Percentiles rank a stretch among this genome's conserved stretches.
Conservation (phyloP, 148 eudicot species). For the Chenopodium quinoa region DNA sequence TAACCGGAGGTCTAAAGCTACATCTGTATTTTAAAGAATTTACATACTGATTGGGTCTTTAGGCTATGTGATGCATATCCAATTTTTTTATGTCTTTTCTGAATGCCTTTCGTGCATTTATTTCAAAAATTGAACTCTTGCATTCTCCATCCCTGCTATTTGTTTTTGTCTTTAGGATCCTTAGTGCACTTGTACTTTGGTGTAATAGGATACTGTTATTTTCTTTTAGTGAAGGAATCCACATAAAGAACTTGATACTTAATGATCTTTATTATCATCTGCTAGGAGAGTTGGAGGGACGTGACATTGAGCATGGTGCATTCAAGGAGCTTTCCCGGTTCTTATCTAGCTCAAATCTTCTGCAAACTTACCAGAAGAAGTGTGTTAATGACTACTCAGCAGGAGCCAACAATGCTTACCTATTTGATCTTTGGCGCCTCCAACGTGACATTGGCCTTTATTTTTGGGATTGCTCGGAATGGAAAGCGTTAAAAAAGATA, state of each 20-base stretch:
- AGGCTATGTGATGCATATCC: not conserved
- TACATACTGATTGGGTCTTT: not conserved
- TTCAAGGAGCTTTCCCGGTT: conserved; percentile 78
- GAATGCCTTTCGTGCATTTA: not conserved
- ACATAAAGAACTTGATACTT: conserved; percentile 57
- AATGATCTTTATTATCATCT: conserved; percentile 87
- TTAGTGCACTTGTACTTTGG: not conserved
- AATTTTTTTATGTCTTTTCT: not conserved
- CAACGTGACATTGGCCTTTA: conserved; percentile 68
- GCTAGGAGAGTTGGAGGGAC: conserved; percentile 96
- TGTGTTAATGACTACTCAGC: conserved; percentile 31
- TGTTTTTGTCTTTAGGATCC: not conserved
- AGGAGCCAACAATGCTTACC: conserved; percentile 34
- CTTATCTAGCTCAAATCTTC: conserved; percentile 47
- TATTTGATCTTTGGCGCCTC: conserved; percentile 59
- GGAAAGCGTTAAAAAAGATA: conserved; percentile 63
- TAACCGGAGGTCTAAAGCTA: not conserved
- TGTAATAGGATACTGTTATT: not conserved
- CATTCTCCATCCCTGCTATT: not conserved
- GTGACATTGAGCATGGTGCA: conserved; percentile 65
- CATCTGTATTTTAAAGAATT: not conserved
- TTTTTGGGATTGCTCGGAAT: conserved; percentile 64
- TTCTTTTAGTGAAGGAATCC: conserved; percentile 67
- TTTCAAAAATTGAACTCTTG: not conserved
- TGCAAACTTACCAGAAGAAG: conserved; percentile 49